phyloP scores from a whole-genome alignment of 352 stramenopile species.

The Phytophthora tentaculata region DNA sequence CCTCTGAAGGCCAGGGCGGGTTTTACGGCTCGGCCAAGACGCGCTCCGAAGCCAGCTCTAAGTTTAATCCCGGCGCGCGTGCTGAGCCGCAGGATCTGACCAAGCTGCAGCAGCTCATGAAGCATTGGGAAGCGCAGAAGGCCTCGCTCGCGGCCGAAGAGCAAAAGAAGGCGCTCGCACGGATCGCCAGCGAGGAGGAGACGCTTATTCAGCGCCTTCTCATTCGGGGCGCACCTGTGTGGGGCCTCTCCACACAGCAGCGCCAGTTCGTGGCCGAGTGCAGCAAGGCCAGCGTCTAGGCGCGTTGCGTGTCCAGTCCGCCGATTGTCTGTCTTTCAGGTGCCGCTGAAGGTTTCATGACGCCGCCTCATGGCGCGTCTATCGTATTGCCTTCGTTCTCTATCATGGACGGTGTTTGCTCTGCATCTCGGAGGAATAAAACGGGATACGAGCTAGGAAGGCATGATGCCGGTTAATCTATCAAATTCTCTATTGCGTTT shows the following conservation, averaged over 20 bases:
- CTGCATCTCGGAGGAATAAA: constrained; percentile 36
- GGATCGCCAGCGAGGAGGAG: constrained; percentile 47
- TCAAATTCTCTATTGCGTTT: constrained; percentile 19
- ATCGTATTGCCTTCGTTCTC: neutral
- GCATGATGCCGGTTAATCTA: constrained; percentile 31
- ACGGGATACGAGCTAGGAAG: constrained; percentile 35
- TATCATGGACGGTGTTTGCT: constrained; percentile 17
- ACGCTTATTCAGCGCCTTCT: constrained; percentile 71
- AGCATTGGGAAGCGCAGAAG: constrained; percentile 54
- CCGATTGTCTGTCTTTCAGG: constrained; percentile 4
- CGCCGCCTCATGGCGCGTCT: neutral
- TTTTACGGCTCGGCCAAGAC: constrained; percentile 91
- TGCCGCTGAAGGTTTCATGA: constrained; percentile 10
- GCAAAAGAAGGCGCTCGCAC: constrained; percentile 46
- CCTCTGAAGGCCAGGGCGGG: constrained; percentile 88
- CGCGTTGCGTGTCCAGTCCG: constrained; percentile 6
- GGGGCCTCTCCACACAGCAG: constrained; percentile 76
- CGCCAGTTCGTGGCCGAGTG: constrained; percentile 77
- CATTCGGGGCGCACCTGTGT: constrained; percentile 75
- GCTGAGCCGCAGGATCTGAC: constrained; percentile 68
- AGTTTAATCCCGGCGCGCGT: constrained; percentile 69
- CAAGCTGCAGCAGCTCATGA: constrained; percentile 68
- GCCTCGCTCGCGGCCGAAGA: constrained; percentile 45
- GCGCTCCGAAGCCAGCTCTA: constrained; percentile 67
- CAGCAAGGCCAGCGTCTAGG: constrained; percentile 36